Evolutionary conservation across 2,329 filamentous ascomycete species (phyloP), one percentile per base, ranked within the genome.

Genomic region (Colletotrichum gigasporum): DNA sequence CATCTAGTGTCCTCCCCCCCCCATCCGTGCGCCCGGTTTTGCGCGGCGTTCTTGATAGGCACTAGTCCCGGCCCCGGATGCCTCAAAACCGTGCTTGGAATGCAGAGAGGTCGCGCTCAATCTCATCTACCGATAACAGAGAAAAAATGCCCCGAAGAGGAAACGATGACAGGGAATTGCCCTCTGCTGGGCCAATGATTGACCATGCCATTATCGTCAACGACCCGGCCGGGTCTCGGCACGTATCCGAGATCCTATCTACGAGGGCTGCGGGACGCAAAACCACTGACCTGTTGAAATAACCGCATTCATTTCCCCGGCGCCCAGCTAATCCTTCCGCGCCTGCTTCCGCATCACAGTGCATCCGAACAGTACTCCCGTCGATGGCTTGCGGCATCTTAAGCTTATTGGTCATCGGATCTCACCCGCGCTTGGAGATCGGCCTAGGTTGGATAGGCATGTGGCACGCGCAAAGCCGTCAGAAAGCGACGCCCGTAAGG

Each of bases 201-300:
- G 28, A 12, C 12, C 14, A 9, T 22, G 11, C 11, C 20, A 26
- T 64, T 60, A 64, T 64, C 55, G 48, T 41, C 60, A 32, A 44
- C 3, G 32, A 16, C 39, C 39, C 34, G 18, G 30, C 32, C 45
- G 44, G 37, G 60, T 59, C 37, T 41, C 55, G 61, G 55, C 32
- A 54, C 10, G 2, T n/a, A 64, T 61, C 61, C 61, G 61, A 61
- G 37, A 28, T 54, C 47, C 48, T 64, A 64, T 64, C 61, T 50
- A 26, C 28, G n/a, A 18, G 42, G 55, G 53, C 55, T 50, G 61
- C 61, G 55, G 55, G 28, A 55, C 61, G 61, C 55, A 14, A 37
- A 45, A 22, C 3, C 14, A 6, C 18, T 11, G 32, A 18, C n/a
- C 3, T 32, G 42, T 45, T 60, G 39, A 37, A 57, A 52, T 53